Evolutionary conservation across 1,139 yeast genomes (phyloP).

Genomic region (Blastobotrys arbuscula): DNA sequence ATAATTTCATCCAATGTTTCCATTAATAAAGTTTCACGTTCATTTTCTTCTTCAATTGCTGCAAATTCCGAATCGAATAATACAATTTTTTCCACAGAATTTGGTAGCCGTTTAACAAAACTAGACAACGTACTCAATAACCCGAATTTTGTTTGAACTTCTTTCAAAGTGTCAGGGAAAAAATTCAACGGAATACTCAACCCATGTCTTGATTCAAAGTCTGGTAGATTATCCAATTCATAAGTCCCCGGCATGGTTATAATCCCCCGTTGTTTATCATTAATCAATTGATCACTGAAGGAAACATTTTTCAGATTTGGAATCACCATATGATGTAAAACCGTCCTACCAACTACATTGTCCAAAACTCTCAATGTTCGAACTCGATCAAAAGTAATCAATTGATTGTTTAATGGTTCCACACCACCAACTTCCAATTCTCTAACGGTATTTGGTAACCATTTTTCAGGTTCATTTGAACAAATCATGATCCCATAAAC

Average conservation of each 20-base stretch:
- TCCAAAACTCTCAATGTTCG: constrained; percentile 6
- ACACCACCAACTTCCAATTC: constrained; percentile 10
- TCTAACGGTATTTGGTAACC: constrained; percentile 9
- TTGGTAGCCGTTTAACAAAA: constrained; percentile 4
- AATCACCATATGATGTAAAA: constrained; percentile 9
- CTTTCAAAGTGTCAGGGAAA: constrained; percentile 9
- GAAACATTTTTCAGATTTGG: constrained; percentile 5
- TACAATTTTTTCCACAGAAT: constrained; percentile 5
- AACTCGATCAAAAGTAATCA: constrained; percentile 6
- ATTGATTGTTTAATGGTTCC: constrained; percentile 9
- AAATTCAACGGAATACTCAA: constrained; percentile 8
- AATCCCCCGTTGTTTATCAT: neutral
- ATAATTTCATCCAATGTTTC: constrained; percentile 5
- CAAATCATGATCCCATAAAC: constrained; percentile 8
- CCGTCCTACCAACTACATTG: constrained; percentile 10
- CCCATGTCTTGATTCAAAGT: constrained; percentile 8
- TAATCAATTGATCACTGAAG: constrained; percentile 6
- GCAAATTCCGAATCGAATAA: constrained; percentile 6
- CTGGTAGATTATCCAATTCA: constrained; percentile 9
- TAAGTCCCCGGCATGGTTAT: constrained; percentile 10
- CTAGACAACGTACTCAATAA: neutral
- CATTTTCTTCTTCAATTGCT: constrained; percentile 2
- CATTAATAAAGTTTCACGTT: neutral
- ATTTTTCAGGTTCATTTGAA: neutral
- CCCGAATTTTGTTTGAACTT: constrained; percentile 10